A percentile compares a stretch with the other conserved stretches of the same genome.
Conservation (phyloP, 441 rosid genomes). For the Rhodomyrtus psidioides region DNA sequence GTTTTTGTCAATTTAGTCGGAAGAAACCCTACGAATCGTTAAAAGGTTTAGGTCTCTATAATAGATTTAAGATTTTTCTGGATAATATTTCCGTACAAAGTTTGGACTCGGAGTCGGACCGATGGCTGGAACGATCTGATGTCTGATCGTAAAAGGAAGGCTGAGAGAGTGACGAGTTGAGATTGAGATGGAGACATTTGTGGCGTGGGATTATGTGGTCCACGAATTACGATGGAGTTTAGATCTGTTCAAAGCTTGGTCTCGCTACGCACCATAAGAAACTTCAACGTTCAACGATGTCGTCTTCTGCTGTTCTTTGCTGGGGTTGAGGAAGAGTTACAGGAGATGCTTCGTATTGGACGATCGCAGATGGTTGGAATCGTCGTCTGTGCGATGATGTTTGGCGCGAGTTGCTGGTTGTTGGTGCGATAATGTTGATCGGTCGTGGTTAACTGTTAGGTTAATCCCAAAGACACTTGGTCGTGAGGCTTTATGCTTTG, state of each 20-base stretch:
- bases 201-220: not conserved
- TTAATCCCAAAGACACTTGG: not conserved
- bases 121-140: not conserved
- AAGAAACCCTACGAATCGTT: too few relatives aligned
- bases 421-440: not conserved
- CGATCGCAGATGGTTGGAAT: not conserved
- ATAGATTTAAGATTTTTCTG: too few relatives aligned
- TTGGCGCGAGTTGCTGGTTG: not conserved
- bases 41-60: too few relatives aligned
- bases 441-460: not conserved
- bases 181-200: not conserved
- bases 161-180: not conserved
- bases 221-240: not conserved
- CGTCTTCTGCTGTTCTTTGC: not conserved
- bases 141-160: not conserved
- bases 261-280: not conserved
- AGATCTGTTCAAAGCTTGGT: not conserved
- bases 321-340: not conserved
- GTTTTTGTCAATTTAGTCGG: too few relatives aligned
- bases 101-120: not conserved
- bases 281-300: not conserved
- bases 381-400: not conserved
- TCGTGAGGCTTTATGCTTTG: not conserved
- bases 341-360: not conserved
- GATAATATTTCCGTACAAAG: not conserved